Percentiles rank a stretch among this genome's conserved stretches.
phyloP scores from a whole-genome alignment of 2,329 filamentous ascomycete species.

The Penicillium aurantiogriseum region DNA sequence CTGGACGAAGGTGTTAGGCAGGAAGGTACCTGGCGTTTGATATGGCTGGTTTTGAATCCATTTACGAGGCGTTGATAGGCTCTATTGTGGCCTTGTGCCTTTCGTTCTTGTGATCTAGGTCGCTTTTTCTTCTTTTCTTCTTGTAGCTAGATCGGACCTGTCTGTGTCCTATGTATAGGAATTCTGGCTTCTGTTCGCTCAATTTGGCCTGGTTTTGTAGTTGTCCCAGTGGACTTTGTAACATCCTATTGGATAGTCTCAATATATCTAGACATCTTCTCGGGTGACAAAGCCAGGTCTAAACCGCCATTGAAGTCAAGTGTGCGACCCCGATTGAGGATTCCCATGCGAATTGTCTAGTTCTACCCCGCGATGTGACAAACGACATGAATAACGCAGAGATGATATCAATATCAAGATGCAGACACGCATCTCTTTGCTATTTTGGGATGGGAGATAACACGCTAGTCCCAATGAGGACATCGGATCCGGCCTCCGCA shows the following conservation, averaged over 20 bases:
- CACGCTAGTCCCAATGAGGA: constrained; percentile 52
- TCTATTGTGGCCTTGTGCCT: constrained; percentile 8
- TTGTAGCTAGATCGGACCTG: constrained; percentile 8
- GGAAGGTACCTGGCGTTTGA: constrained; percentile 33
- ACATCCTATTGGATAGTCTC: background rate
- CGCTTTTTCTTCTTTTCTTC: constrained; percentile 5
- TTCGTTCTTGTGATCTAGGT: constrained; percentile 14
- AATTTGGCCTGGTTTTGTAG: background rate
- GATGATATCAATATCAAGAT: constrained; percentile 2
- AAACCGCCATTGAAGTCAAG: background rate
- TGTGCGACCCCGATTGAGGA: background rate
- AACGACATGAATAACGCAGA: background rate
- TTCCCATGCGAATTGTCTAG: background rate
- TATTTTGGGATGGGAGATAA: constrained; percentile 9
- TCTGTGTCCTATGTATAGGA: constrained; percentile 9
- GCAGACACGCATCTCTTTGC: constrained; percentile 24
- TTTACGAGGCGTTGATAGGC: constrained; percentile 21
- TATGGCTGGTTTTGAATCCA: constrained; percentile 31
- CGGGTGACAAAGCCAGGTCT: background rate
- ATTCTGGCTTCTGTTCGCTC: constrained; percentile 1
- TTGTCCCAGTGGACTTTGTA: background rate
- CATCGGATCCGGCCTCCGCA: constrained; percentile 57
- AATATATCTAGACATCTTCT: background rate
- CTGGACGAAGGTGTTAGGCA: constrained; percentile 29
- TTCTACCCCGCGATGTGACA: constrained; percentile 3